A percentile compares a stretch with the other conserved stretches of the same genome.
Evolutionary conservation across 164 flowering plant genomes (phyloP).

Genomic region (Pachysandra terminalis): DNA sequence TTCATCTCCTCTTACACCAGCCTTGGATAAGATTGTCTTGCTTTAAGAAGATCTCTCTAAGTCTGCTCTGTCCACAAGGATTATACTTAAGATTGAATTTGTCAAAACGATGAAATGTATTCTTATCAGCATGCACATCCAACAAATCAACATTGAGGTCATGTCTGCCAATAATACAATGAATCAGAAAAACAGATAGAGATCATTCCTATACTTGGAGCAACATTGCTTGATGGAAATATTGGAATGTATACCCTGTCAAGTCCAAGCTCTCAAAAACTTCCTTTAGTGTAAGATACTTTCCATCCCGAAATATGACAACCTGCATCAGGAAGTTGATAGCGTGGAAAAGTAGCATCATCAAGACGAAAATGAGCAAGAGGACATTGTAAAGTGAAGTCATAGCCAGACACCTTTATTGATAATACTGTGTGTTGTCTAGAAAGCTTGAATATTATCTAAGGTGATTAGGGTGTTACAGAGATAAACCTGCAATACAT

Average conservation of each 20-base stretch:
- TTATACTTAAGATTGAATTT: conserved; percentile 72
- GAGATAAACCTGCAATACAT: too few species aligned
- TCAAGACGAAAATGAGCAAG: neutral
- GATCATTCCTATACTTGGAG: neutral
- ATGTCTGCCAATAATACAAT: conserved; percentile 25
- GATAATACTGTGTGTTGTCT: too few species aligned
- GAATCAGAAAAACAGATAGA: conserved; percentile 2
- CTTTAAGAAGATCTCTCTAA: too few species aligned
- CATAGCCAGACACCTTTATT: neutral
- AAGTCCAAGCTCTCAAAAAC: conserved; percentile 79
- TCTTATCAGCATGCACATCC: conserved; percentile 74
- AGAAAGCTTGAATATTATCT: too few species aligned
- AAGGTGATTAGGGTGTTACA: too few species aligned
- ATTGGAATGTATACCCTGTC: conserved; percentile 43
- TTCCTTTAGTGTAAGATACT: conserved; percentile 61
- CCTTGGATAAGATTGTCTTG: too few species aligned
- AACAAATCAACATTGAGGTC: conserved; percentile 63
- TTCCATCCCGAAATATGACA: conserved; percentile 80
- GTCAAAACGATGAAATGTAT: conserved; percentile 67
- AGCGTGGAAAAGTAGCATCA: neutral
- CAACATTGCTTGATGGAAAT: too few species aligned
- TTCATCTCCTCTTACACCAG: too few species aligned
- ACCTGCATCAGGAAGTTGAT: conserved; percentile 34
- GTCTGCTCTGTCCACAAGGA: conserved; percentile 82
- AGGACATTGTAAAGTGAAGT: neutral